These are phyloP conservation scores for Pistacia integerrima DNA, from an alignment of 345 rosid species.

Conservation along the genomic window DNA sequence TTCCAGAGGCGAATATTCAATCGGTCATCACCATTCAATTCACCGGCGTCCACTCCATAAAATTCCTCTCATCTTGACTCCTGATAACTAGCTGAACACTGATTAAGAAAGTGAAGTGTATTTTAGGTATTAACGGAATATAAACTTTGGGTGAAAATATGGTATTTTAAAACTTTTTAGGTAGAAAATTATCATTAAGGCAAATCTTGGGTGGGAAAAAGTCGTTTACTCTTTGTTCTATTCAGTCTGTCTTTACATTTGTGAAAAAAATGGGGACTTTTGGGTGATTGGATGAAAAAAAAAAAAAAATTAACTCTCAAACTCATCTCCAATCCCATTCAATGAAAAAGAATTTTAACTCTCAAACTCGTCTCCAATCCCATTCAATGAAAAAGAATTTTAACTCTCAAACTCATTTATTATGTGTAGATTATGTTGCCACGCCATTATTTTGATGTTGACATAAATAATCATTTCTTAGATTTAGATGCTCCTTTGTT, in stretches of 20 bases:
- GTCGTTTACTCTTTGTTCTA: neutral
- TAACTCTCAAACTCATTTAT: neutral
- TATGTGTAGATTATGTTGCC: neutral
- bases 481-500: neutral
- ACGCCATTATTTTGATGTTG: neutral
- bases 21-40: too few relatives aligned
- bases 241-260: neutral
- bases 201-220: too few relatives aligned
- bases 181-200: too few relatives aligned
- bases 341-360: neutral
- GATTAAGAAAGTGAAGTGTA: too few relatives aligned
- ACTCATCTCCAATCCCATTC: neutral
- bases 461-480: neutral
- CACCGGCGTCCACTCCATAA: too few relatives aligned
- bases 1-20: too few relatives aligned
- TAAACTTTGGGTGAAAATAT: too few relatives aligned
- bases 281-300: neutral
- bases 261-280: neutral
- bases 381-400: neutral
- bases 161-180: too few relatives aligned
- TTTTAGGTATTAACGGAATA: too few relatives aligned
- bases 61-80: too few relatives aligned
- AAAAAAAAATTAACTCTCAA: too few relatives aligned
- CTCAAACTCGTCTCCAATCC: neutral
- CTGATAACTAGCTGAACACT: too few relatives aligned